Conservation (phyloP, 805 yeast genomes). For the Kluyveromyces wickerhamii region DNA sequence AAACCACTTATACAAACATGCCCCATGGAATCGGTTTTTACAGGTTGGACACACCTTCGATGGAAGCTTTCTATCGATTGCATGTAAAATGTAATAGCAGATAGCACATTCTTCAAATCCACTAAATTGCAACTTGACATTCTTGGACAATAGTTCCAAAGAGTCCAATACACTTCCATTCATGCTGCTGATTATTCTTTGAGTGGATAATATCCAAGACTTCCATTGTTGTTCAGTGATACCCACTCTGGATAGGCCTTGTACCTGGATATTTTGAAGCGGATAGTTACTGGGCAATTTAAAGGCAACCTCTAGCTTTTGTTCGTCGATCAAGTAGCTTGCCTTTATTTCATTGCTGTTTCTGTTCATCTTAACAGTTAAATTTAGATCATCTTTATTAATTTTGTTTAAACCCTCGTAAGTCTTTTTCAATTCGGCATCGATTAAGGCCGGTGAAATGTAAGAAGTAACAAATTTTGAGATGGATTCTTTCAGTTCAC, state of each 20-base stretch:
- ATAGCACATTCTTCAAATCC: conserved; percentile 97
- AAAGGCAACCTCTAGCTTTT: conserved; percentile 70
- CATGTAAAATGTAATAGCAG: conserved; percentile 84
- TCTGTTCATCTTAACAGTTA: conserved; percentile 53
- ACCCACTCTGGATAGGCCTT: conserved; percentile 75
- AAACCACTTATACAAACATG: conserved; percentile 95
- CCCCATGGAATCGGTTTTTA: conserved; percentile 89
- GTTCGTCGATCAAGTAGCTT: conserved; percentile 76
- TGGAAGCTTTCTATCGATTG: conserved; percentile 83
- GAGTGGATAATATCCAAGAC: conserved; percentile 90
- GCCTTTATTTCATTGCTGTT: conserved; percentile 63
- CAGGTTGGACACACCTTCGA: conserved; percentile 84
- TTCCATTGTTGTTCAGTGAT: conserved; percentile 90
- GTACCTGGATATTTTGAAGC: conserved; percentile 60
- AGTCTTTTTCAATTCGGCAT: conserved; percentile 47
- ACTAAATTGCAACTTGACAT: conserved; percentile 77
- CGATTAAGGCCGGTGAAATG: conserved; percentile 59
- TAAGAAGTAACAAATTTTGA: conserved; percentile 54
- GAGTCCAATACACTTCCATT: conserved; percentile 52
- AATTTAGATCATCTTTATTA: conserved; percentile 32
- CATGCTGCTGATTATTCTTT: conserved; percentile 66
- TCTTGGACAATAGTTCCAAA: conserved; percentile 39
- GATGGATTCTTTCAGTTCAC: conserved; percentile 49
- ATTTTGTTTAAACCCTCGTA: conserved; percentile 33
- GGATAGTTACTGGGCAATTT: conserved; percentile 73